Percentiles rank a stretch among this genome's conserved stretches.
Evolutionary conservation across 495 filamentous ascomycete genomes (phyloP).

Genomic region (Viridothelium virens): DNA sequence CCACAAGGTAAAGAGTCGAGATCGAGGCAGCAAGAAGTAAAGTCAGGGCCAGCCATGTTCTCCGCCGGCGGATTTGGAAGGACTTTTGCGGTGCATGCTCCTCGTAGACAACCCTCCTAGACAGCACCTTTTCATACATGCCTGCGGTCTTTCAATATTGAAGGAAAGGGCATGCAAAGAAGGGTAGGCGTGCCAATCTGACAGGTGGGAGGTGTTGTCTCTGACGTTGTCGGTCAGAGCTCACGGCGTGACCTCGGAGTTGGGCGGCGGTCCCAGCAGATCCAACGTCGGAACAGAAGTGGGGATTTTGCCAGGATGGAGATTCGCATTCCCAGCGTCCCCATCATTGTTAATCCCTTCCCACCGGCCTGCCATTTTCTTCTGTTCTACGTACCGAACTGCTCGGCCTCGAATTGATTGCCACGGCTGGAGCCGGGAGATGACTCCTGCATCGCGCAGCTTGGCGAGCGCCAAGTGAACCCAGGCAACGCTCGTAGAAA

Average conservation of each 20-base stretch:
- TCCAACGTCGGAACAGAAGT: background rate
- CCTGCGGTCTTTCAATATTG: background rate
- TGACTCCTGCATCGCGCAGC: background rate
- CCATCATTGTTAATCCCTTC: background rate
- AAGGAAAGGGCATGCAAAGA: background rate
- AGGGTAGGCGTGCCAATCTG: background rate
- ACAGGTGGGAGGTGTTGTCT: background rate
- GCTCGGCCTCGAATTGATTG: background rate
- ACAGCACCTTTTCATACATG: conserved; percentile 1
- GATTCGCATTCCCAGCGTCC: too few species aligned
- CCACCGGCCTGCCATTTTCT: conserved; percentile 5
- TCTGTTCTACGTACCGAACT: conserved; percentile 8
- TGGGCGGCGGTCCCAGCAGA: background rate
- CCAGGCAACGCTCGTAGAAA: background rate
- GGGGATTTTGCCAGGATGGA: background rate
- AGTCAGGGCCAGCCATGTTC: conserved; percentile 1
- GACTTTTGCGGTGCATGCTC: background rate
- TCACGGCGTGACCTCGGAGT: conserved; percentile 9
- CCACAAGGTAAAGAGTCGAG: conserved; percentile 1
- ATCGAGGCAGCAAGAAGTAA: background rate
- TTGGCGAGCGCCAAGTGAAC: conserved; percentile 6
- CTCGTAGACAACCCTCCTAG: background rate
- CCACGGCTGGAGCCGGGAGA: conserved; percentile 2
- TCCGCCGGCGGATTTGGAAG: background rate
- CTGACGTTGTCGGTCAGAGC: too few species aligned